Conservation (phyloP, 345 rosid genomes). For the Gossypioides kirkii region DNA sequence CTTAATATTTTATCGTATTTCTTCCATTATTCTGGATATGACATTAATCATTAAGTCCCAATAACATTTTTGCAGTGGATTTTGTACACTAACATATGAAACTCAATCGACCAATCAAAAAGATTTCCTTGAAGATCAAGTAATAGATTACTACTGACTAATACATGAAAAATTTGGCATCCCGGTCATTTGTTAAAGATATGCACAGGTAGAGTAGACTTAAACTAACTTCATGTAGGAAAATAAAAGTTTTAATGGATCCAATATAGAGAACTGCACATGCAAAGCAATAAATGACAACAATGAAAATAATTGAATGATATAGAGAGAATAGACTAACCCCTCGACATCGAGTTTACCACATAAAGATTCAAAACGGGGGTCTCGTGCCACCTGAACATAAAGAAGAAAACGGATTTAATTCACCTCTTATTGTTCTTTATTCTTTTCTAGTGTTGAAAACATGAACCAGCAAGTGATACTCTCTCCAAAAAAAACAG, state of each 20-base stretch:
- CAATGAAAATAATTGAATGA: neutral
- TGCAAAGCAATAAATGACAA: neutral
- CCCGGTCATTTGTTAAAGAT: neutral
- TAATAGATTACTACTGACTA: neutral
- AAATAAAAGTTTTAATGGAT: neutral
- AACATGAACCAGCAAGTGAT: neutral
- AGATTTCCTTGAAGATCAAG: neutral
- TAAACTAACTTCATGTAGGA: neutral
- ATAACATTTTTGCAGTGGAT: neutral
- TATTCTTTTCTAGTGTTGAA: neutral
- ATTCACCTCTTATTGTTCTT: neutral
- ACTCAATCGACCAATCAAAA: neutral
- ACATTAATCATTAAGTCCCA: neutral
- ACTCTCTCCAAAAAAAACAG: neutral
- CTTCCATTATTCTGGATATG: too few species aligned
- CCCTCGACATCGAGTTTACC: slow-evolving; percentile 40
- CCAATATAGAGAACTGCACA: neutral
- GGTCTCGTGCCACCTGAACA: slow-evolving; percentile 61
- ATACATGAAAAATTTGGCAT: neutral
- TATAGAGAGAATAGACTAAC: slow-evolving; percentile 28
- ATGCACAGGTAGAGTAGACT: neutral
- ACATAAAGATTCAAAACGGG: slow-evolving; percentile 66
- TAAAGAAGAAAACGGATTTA: neutral
- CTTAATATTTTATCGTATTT: too few species aligned
- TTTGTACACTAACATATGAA: neutral